Percentiles rank a stretch among this genome's conserved stretches.
phyloP scores from a whole-genome alignment of 306 rosid genomes.

The Prunus padus region DNA sequence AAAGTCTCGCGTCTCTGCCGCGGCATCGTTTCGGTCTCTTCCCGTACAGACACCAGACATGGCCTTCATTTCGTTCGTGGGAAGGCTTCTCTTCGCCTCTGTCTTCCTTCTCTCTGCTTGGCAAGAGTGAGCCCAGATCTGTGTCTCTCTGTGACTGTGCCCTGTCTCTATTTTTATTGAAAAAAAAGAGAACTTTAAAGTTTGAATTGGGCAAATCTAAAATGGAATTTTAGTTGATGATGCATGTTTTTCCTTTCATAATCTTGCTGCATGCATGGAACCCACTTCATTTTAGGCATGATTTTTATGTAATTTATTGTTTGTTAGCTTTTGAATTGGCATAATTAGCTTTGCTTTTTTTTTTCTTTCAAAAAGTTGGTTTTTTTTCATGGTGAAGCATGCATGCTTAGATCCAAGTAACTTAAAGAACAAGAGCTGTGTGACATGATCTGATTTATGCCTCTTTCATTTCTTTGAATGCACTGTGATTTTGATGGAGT shows the following conservation, averaged over 20 bases:
- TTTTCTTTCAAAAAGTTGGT: background rate
- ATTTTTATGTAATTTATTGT: background rate
- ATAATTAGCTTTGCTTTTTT: background rate
- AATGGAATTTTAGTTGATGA: background rate
- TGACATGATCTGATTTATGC: background rate
- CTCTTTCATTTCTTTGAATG: background rate
- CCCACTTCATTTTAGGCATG: background rate
- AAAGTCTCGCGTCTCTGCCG: background rate
- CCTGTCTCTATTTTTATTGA: background rate
- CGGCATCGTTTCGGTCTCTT: constrained; percentile 27
- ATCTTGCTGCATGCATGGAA: background rate
- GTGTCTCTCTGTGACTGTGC: background rate
- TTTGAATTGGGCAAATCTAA: background rate
- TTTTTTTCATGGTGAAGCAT: background rate
- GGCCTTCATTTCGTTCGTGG: constrained; percentile 60
- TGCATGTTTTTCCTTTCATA: background rate
- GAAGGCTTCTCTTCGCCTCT: constrained; percentile 59
- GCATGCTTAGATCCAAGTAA: background rate
- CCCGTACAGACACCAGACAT: constrained; percentile 22
- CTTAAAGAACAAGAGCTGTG: background rate
- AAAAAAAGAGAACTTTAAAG: background rate
- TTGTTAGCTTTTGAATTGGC: background rate
- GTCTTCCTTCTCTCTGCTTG: constrained; percentile 61
- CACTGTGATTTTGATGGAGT: background rate
- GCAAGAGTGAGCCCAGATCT: constrained; percentile 64